A percentile compares a stretch with the other conserved stretches of the same genome.
phyloP scores from a whole-genome alignment of 2,329 filamentous ascomycete species.

The Plectosphaerella sp. region DNA sequence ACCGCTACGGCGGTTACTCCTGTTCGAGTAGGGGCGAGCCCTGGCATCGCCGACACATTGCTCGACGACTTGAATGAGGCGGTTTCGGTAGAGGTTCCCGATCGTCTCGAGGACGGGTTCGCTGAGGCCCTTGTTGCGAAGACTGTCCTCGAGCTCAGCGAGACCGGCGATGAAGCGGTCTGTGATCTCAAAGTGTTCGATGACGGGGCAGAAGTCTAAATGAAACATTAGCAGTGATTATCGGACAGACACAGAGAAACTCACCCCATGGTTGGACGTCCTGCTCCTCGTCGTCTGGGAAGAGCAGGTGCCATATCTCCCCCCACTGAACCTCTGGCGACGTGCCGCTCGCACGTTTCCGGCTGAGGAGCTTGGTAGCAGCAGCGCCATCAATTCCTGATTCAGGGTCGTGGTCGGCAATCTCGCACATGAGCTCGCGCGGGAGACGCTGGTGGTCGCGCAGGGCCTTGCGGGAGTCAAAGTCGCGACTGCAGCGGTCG shows the following conservation, averaged over 20 bases:
- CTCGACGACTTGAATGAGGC: constrained; percentile 33
- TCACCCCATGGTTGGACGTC: constrained; percentile 24
- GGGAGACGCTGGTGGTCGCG: constrained; percentile 34
- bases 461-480: constrained; percentile 29
- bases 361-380: constrained; percentile 31
- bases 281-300: constrained; percentile 32
- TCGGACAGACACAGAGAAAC: not conserved
- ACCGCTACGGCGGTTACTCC: constrained; percentile 31
- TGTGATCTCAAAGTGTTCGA: constrained; percentile 35
- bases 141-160: constrained; percentile 23
- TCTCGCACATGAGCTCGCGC: constrained; percentile 36
- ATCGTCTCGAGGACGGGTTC: constrained; percentile 31
- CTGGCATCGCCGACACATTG: constrained; percentile 28
- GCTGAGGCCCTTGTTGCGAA: constrained; percentile 32
- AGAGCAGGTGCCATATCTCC: constrained; percentile 37
- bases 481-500: constrained; percentile 34
- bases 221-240: not conserved
- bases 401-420: constrained; percentile 33
- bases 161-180: constrained; percentile 27
- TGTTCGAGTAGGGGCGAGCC: constrained; percentile 32
- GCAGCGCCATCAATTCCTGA: constrained; percentile 35
- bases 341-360: constrained; percentile 31
- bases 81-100: constrained; percentile 33
- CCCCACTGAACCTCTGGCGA: constrained; percentile 33
- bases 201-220: constrained; percentile 32